A percentile compares a stretch with the other conserved stretches of the same genome.
Evolutionary conservation across 306 rosid species (phyloP).

Genomic region (Arachis stenosperma): DNA sequence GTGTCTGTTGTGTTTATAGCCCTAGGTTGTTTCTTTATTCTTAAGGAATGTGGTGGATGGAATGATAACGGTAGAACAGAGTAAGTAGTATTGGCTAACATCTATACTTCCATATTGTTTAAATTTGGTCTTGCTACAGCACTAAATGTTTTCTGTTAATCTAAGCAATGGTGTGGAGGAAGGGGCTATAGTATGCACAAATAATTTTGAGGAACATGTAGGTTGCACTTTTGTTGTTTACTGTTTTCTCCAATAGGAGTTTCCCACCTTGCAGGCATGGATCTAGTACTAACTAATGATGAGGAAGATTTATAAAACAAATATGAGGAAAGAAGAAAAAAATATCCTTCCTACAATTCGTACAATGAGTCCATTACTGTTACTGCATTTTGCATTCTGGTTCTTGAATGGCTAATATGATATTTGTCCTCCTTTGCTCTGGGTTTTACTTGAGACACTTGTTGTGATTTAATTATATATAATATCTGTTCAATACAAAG

Average conservation of each 20-base stretch:
- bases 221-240: not conserved
- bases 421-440: too few relatives aligned
- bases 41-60: constrained; percentile 5
- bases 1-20: not conserved
- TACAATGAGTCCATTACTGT: too few relatives aligned
- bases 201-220: constrained; percentile 13
- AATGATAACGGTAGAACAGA: not conserved
- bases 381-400: too few relatives aligned
- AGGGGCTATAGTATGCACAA: constrained; percentile 3
- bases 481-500: too few relatives aligned
- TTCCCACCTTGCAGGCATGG: not conserved
- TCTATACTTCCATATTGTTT: not conserved
- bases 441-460: too few relatives aligned
- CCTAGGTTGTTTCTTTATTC: not conserved
- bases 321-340: too few relatives aligned
- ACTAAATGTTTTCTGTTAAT: not conserved
- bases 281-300: too few relatives aligned
- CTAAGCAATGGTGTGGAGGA: not conserved
- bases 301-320: too few relatives aligned
- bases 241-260: not conserved
- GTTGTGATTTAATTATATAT: too few relatives aligned
- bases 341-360: too few relatives aligned
- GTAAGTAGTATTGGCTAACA: constrained; percentile 1
- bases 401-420: too few relatives aligned
- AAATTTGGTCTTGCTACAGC: not conserved